phyloP scores from a whole-genome alignment of 371 early-diverging fungal genomes.

The Entomophthora muscae region DNA sequence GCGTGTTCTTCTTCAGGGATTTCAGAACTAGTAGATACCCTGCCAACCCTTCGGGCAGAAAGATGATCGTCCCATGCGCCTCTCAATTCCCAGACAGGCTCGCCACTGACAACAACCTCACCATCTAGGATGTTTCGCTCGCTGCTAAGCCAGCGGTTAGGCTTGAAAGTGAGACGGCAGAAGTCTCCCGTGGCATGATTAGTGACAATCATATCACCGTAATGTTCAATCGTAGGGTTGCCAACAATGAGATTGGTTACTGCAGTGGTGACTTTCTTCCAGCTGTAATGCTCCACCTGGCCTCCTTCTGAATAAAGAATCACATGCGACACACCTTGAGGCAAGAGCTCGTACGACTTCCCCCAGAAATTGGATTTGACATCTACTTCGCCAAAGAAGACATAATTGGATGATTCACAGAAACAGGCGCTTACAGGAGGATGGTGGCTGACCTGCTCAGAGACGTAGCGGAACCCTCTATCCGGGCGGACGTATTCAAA shows the following conservation, averaged over 20 bases:
- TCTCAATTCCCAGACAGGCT: slow-evolving; percentile 31
- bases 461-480: slow-evolving; percentile 49
- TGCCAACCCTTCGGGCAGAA: slow-evolving; percentile 27
- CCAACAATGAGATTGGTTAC: slow-evolving; percentile 74
- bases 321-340: slow-evolving; percentile 59
- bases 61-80: slow-evolving; percentile 59
- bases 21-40: slow-evolving; percentile 14
- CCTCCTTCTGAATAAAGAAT: slow-evolving; percentile 16
- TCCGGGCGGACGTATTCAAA: slow-evolving; percentile 66
- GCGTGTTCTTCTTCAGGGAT: neutral
- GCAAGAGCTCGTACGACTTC: slow-evolving; percentile 54
- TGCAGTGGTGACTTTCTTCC: slow-evolving; percentile 63
- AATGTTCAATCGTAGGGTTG: slow-evolving; percentile 61
- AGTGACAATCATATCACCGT: slow-evolving; percentile 54
- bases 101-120: slow-evolving; percentile 32
- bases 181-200: slow-evolving; percentile 59
- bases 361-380: slow-evolving; percentile 69
- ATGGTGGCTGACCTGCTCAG: slow-evolving; percentile 75
- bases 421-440: slow-evolving; percentile 68
- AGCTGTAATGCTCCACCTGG: slow-evolving; percentile 55
- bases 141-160: slow-evolving; percentile 37
- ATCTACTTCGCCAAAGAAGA: slow-evolving; percentile 59
- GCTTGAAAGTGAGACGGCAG: slow-evolving; percentile 51
- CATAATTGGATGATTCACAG: slow-evolving; percentile 57
- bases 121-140: slow-evolving; percentile 47